Base-by-base conservation (phyloP, 2,329 filamentous ascomycete genomes). In the Neonectria hederae region DNA sequence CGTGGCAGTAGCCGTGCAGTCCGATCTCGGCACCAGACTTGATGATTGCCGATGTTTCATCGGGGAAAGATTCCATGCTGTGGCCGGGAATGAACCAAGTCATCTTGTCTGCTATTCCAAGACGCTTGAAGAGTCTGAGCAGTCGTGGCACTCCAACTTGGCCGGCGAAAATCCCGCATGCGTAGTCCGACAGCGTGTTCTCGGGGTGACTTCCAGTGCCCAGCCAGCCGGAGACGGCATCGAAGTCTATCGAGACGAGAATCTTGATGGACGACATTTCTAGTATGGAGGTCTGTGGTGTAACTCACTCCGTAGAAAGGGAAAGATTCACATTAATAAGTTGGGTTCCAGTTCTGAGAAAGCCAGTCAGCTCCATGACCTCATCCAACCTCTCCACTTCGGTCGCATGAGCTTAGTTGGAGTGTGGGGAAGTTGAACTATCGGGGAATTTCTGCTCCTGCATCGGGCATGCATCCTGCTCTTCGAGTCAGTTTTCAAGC, bases 101-200 rank as follows among this genome's bases (percentile, higher is more conserved):
- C 2, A 88, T 84, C 77, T 89, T 91, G 43, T 54, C 52, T 14
- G 52, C 52, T 78, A 92, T 92, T 69, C 87, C 83, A 79, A 92
- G 89, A 74, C 91, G 92, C 21, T 87, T 83, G 73, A 92, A 90
- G 4, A 93, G 79, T 59, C 82, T 80, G 6, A 87, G 76, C 1
- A 87, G 77, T 4, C 84, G 80, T 2, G 79, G 77, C 1, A 83
- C 83, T 24, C 84, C 84, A 38, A 85, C 81, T 19, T 58, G 54
- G 5, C 60, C 60, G 4, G 60, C 54, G 22, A 63, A 63, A 22
- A 63, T 48, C 19, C 60, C 60, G 17, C 53, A 62, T 26, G 53
- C 53, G 26, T 62, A 62, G 38, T 62, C 59, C 2, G 54, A 53
- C 46, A 62, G 57, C 11, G 57, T 62, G 38, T 62, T 62, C n/a